A percentile compares a stretch with the other conserved stretches of the same genome.
phyloP scores from a whole-genome alignment of 2,329 filamentous ascomycete species.

The Pestalotiopsis sp. region DNA sequence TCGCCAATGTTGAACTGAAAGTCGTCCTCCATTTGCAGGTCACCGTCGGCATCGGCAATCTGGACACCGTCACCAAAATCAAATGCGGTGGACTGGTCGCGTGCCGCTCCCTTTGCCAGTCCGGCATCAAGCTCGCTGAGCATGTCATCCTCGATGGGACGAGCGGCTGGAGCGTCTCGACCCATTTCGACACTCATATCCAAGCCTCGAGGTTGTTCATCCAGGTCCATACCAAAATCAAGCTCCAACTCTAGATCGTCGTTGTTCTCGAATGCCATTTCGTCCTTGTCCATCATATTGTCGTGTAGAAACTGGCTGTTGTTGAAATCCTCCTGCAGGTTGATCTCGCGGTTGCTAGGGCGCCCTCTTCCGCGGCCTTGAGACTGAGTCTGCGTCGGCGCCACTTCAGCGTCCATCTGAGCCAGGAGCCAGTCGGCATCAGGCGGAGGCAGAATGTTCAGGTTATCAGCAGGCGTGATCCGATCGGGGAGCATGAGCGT shows the following conservation, averaged over 20 bases:
- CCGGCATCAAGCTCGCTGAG: slow-evolving; percentile 63
- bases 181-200: slow-evolving; percentile 81
- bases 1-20: slow-evolving; percentile 65
- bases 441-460: slow-evolving; percentile 76
- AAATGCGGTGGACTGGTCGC: slow-evolving; percentile 55
- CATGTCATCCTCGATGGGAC: slow-evolving; percentile 69
- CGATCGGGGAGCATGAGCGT: slow-evolving; percentile 87
- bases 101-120: slow-evolving; percentile 56
- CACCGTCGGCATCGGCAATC: slow-evolving; percentile 64
- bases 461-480: slow-evolving; percentile 86
- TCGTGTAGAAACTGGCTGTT: slow-evolving; percentile 81
- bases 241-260: slow-evolving; percentile 73
- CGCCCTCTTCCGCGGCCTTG: slow-evolving; percentile 49
- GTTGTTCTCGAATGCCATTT: slow-evolving; percentile 53
- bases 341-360: slow-evolving; percentile 62
- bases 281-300: slow-evolving; percentile 59
- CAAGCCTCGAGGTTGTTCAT: slow-evolving; percentile 54
- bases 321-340: slow-evolving; percentile 67
- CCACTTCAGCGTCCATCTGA: slow-evolving; percentile 61
- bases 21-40: slow-evolving; percentile 63
- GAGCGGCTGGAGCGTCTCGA: slow-evolving; percentile 74
- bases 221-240: slow-evolving; percentile 73
- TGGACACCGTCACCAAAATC: slow-evolving; percentile 56
- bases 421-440: slow-evolving; percentile 84
- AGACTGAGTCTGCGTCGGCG: slow-evolving; percentile 56